Base-by-base conservation (phyloP, 2,329 filamentous ascomycete genomes). In the Fusarium verticillioides region DNA sequence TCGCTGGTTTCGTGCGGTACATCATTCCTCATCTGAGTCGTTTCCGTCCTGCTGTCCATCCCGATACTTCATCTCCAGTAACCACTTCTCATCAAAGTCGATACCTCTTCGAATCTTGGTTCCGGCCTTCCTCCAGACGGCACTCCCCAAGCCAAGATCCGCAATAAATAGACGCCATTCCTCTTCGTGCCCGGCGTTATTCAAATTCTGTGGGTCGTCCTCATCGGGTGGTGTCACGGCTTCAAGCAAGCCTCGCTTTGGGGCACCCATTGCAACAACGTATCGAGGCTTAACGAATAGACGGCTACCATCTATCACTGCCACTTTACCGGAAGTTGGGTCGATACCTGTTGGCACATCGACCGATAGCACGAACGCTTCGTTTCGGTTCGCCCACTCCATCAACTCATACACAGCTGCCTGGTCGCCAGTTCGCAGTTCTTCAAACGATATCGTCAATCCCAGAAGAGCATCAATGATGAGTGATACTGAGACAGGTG, bases 311-410 rank as follows among this genome's bases (percentile, higher is more conserved):
- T 98, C 95, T 46, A 90, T 88, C 57, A 89, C 84, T 63, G 86
- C 88, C 21, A 89, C 87, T 79, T 88, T 88, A 77, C 94, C 94
- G 43, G 91, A 92, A 0, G 91, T 90, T 6, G 94, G 94, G 72
- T 96, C 94, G 56, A 97, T 90, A 9, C 96, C 96, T 1, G 94
- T 96, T 2, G 96, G 96, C 10, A 97, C 90, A 79, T 97, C 96
- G n/a, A 99, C 90, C 1, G 95, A 93, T 26, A 99, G 84, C 7
- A 96, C 92, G 65, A 92, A 91, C 1, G 94, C 91, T 73, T 95
- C 93, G 79, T 92, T 94, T 72, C 95, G 92, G 79, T 98, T 98
- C 6, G 94, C 93, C 95, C 95, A 98, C 71, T 95, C 93, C 78
- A 98, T 96, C 78, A 98, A 89, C 79, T 97, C 93, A 78, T 97